A percentile compares a stretch with the other conserved stretches of the same genome.
phyloP scores from a whole-genome alignment of 1,284 basidiomycete species.

The Rhodofomes roseus region DNA sequence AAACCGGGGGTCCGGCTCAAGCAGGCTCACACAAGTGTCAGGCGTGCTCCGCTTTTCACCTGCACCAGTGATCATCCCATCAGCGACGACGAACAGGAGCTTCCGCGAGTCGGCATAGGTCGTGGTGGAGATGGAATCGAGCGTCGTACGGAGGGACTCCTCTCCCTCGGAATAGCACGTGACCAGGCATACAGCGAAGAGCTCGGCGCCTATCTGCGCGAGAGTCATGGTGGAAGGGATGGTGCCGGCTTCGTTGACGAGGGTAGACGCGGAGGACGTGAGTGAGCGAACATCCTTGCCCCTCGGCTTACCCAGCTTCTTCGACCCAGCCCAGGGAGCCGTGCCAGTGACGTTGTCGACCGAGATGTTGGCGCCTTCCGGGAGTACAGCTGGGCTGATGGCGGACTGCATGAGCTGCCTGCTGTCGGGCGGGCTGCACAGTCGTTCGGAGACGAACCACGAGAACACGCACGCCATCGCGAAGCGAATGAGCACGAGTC shows the following conservation, averaged over 20 bases:
- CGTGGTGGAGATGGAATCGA: conserved; percentile 90
- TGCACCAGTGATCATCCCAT: conserved; percentile 98
- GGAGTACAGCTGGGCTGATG: conserved; percentile 93
- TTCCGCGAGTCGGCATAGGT: conserved; percentile 92
- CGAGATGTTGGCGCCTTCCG: conserved; percentile 89
- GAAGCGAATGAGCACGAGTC: conserved; percentile 89
- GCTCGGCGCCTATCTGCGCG: conserved; percentile 87
- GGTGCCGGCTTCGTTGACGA: conserved; percentile 44
- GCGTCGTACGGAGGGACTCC: conserved; percentile 86
- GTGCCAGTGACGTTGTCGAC: conserved; percentile 87
- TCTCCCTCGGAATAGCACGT: conserved; percentile 98
- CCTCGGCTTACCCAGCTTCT: conserved; percentile 43
- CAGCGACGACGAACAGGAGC: conserved; percentile 91
- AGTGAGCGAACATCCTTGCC: conserved; percentile 43
- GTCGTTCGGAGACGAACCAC: conserved; percentile 86
- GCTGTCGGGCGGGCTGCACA: conserved; percentile 71
- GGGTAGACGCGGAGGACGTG: conserved; percentile 49
- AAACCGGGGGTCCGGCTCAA: conserved; percentile 94
- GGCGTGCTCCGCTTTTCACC: conserved; percentile 95
- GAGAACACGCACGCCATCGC: conserved; percentile 95
- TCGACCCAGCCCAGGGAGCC: conserved; percentile 82
- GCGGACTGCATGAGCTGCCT: conserved; percentile 70
- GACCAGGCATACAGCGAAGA: conserved; percentile 93
- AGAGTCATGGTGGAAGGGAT: conserved; percentile 72
- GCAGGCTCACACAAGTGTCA: conserved; percentile 89